Base-by-base conservation (phyloP, 2,329 filamentous ascomycete genomes). In the Diaporthe longicolla region DNA sequence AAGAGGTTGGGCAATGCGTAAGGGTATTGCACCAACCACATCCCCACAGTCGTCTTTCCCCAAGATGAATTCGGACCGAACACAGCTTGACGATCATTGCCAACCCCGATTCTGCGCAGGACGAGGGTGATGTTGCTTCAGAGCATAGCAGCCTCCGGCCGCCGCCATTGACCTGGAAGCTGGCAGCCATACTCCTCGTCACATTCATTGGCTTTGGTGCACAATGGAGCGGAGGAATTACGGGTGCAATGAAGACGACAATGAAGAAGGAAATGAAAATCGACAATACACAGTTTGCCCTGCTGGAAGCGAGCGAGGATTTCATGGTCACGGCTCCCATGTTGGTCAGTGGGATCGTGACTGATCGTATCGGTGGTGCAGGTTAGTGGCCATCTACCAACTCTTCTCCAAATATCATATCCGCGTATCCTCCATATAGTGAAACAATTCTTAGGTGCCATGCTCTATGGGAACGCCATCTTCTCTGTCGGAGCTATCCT, bases 321-420 rank as follows among this genome's bases (percentile, higher is more conserved):
- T 92, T 92, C 73, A 91, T 92, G 87, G 86, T 87, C 21, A 90
- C 88, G 0, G 83, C 86, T 0, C 79, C 92, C 3, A 89, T 92
- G 24, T 80, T 91, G 0, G 73, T 85, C 29, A 89, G 85, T 32
- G 90, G 90, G 1, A 76, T 90, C 1, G 79, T 91, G 1, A 91
- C 89, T 0, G 90, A 91, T 76, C 84, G 88, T 11, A 84, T 90
- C 21, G 90, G 90, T 3, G 90, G 90, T 35, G 89, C 89, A 63
- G 84, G 86, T 85, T 75, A 48, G 82, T 48, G 9, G 26, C 13
- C 15, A 21, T 21, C 10, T 24, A 19, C 19, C 11, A 0, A 48
- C n/a, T 13, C 24, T 45, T 58, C 13, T 43, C 40, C 40, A 11
- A 8, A 15, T 43, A 43, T 43, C 15, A 9, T 17, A 15, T 37